Base-by-base conservation (phyloP, 345 rosid genomes). In the Kandelia obovata region DNA sequence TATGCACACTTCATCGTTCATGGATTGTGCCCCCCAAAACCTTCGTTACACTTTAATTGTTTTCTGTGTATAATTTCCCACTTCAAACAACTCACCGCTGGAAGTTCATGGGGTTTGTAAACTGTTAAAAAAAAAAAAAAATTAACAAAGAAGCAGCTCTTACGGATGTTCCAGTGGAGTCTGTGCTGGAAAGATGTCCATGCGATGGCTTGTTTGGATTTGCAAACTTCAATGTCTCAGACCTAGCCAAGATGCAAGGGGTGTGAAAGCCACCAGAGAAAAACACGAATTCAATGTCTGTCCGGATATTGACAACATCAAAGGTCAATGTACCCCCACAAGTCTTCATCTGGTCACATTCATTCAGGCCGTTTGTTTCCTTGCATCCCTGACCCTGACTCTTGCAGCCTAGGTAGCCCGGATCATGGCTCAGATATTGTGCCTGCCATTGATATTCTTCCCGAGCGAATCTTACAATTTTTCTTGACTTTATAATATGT, bases 261-360 rank as follows among this genome's bases (percentile, higher is more conserved):
- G 71, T 69, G 0, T n/a, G 46, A 27, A 89, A 89, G 15, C 95
- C 95, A 1, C 85, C 87, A 11, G 73, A 52, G 6, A 89, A 85
- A 25, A 89, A 68, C 25, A 87, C 88, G 56, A 89, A 89, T 27
- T 81, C 80, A 28, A 89, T 78, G 80, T 86, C 85, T 0, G 88
- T 85, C 70, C 91, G 81, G 70, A 87, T 73, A 79, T 89, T 89
- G 6, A 89, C 35, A 3, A 87, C 87, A 64, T 89, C 89, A 67
- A 89, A 89, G 0, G 53, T 62, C 23, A 87, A 0, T 27, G 87
- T 62, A 7, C 76, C 91, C 21, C 80, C 69, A 69, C 89, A 86
- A n/a, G 85, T 80, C 2, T 57, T 52, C 28, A 71, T 72, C 1
- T 0, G 17, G 5, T 20, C 57, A 61, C 92, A 86, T 6, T 32